Percentiles rank a stretch among this genome's conserved stretches.
These are phyloP conservation scores for Galerina sulciceps DNA, from an alignment of 768 basidiomycete species.

Conservation along the genomic window DNA sequence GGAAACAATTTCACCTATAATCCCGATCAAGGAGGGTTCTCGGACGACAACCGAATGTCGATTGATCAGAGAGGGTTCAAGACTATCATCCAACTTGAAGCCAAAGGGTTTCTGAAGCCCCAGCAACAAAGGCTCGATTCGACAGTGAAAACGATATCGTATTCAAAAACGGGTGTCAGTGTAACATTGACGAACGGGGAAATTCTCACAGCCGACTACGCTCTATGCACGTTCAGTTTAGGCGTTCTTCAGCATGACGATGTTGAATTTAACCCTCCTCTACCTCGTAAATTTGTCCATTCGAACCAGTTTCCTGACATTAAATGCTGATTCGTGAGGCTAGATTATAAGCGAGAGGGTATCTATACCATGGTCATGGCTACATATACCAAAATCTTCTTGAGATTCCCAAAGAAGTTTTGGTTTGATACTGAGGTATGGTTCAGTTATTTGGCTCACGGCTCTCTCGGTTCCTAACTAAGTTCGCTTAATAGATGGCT, in stretches of 20 bases:
- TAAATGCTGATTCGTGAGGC: not conserved
- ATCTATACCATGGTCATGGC: constrained; percentile 67
- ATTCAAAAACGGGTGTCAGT: constrained; percentile 48
- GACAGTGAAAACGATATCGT: constrained; percentile 50
- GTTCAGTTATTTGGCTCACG: not conserved
- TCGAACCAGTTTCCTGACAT: not conserved
- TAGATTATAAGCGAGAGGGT: constrained; percentile 61
- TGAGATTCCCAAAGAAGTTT: constrained; percentile 65
- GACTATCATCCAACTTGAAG: constrained; percentile 59
- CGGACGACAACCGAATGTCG: constrained; percentile 53
- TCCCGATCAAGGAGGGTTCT: constrained; percentile 58
- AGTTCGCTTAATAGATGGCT: constrained; percentile 41
- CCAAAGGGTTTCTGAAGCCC: constrained; percentile 52
- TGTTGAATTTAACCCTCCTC: constrained; percentile 54
- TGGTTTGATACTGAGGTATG: constrained; percentile 48
- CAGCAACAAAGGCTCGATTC: constrained; percentile 53
- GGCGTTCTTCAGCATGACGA: constrained; percentile 72
- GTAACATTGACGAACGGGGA: constrained; percentile 51
- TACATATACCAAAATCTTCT: constrained; percentile 71
- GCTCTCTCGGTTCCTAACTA: not conserved
- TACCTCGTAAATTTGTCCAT: constrained; percentile 41
- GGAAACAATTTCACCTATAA: constrained; percentile 67
- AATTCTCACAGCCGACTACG: constrained; percentile 56
- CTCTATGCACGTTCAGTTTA: constrained; percentile 69
- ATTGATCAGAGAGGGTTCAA: constrained; percentile 70